Evolutionary conservation across 2,329 filamentous ascomycete genomes (phyloP).

Genomic region (Lasiodiplodia sp.): DNA sequence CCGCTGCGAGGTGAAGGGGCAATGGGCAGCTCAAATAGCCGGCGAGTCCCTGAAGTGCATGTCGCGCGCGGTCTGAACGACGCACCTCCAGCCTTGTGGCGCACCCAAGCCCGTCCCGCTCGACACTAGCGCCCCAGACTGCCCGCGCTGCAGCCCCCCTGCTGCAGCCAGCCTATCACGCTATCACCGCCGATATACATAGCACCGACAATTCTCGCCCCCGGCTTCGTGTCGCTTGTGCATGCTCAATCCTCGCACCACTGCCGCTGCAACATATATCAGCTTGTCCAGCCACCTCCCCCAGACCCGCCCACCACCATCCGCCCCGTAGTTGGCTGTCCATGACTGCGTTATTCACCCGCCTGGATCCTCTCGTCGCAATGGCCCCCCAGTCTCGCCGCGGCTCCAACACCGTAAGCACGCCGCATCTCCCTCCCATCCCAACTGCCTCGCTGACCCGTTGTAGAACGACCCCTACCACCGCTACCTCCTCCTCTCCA

Average conservation of each 20-base stretch:
- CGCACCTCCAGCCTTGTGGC: conserved; percentile 79
- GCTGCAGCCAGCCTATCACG: conserved; percentile 12
- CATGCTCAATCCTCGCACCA: conserved; percentile 15
- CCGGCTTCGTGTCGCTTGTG: conserved; percentile 6
- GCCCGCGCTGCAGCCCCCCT: conserved; percentile 13
- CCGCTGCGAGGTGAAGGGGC: not conserved
- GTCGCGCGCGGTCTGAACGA: conserved; percentile 4
- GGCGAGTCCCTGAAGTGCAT: not conserved
- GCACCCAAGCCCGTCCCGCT: not conserved
- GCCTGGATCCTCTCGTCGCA: conserved; percentile 18
- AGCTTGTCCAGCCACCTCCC: not conserved
- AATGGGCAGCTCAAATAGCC: conserved; percentile 10
- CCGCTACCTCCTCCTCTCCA: conserved; percentile 50
- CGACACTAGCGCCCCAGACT: conserved; percentile 14
- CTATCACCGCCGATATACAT: conserved; percentile 20
- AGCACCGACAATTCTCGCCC: conserved; percentile 2
- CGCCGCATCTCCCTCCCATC: not conserved
- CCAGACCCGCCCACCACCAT: not conserved
- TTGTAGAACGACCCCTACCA: conserved; percentile 43
- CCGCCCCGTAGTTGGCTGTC: not conserved
- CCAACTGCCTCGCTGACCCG: conserved; percentile 9
- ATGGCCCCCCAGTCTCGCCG: conserved; percentile 23
- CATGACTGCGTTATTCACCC: conserved; percentile 17
- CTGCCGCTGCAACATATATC: not conserved
- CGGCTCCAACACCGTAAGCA: conserved; percentile 22